A percentile compares a stretch with the other conserved stretches of the same genome.
phyloP scores from a whole-genome alignment of 805 yeast genomes.

The Blastobotrys terrestris region DNA sequence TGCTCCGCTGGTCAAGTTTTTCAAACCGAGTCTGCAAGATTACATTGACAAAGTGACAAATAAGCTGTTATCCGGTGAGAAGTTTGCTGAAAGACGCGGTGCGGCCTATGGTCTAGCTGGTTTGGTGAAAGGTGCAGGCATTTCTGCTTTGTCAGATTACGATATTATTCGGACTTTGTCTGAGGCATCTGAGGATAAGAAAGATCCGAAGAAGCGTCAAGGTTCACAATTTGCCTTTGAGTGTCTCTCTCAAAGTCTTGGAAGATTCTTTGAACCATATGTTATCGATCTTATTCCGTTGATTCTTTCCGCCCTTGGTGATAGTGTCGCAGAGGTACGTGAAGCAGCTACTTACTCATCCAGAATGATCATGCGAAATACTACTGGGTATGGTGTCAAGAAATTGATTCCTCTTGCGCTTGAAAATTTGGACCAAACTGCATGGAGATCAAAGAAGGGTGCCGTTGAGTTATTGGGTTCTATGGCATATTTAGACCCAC shows the following conservation, averaged over 20 bases:
- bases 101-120: constrained; percentile 98
- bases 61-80: constrained; percentile 49
- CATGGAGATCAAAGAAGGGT: constrained; percentile 97
- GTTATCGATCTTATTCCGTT: constrained; percentile 83
- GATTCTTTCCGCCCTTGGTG: constrained; percentile 78
- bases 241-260: constrained; percentile 71
- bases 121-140: constrained; percentile 82
- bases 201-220: constrained; percentile 66
- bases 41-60: constrained; percentile 56
- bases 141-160: constrained; percentile 64
- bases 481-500: constrained; percentile 95
- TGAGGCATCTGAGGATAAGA: constrained; percentile 85
- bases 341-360: constrained; percentile 86
- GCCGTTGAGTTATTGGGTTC: constrained; percentile 94
- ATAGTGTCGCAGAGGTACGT: constrained; percentile 76
- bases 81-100: constrained; percentile 63
- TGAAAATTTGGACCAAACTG: constrained; percentile 74
- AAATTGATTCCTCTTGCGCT: constrained; percentile 87
- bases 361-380: constrained; percentile 76
- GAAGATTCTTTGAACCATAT: constrained; percentile 84
- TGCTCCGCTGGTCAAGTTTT: constrained; percentile 68
- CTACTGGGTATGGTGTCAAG: constrained; percentile 89
- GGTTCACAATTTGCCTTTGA: constrained; percentile 85
- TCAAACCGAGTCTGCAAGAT: constrained; percentile 39
- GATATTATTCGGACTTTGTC: constrained; percentile 70